A percentile compares a stretch with the other conserved stretches of the same genome.
These are phyloP conservation scores for Stachybotrys chartarum DNA, from an alignment of 2,329 filamentous ascomycete genomes.

Conservation along the genomic window DNA sequence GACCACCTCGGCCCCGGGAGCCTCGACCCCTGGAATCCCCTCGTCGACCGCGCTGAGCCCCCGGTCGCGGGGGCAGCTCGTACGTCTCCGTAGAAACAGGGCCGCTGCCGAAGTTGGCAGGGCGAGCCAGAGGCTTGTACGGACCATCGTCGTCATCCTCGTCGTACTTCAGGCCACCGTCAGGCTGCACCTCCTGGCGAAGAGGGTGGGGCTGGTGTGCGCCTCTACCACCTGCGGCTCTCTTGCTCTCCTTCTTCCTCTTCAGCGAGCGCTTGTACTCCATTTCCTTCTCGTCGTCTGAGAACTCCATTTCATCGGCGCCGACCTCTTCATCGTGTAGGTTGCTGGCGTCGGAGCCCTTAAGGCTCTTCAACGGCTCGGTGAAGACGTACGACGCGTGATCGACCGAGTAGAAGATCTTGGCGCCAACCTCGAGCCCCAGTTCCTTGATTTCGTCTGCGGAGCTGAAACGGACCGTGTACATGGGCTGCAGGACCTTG, in stretches of 20 bases:
- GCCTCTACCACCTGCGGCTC: conserved; percentile 31
- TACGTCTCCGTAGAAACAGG: conserved; percentile 33
- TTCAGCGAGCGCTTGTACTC: conserved; percentile 68
- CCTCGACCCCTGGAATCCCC: conserved; percentile 39
- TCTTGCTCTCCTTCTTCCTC: conserved; percentile 52
- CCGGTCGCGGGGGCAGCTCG: conserved; percentile 23
- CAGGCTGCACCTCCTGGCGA: conserved; percentile 29
- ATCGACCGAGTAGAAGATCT: conserved; percentile 71
- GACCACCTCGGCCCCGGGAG: conserved; percentile 32
- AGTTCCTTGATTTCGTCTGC: conserved; percentile 59
- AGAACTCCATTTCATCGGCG: conserved; percentile 88
- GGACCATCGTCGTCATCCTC: conserved; percentile 57
- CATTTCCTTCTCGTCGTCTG: conserved; percentile 90
- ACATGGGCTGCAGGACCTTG: conserved; percentile 77
- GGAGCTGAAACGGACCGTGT: conserved; percentile 70
- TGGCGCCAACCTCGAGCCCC: conserved; percentile 60
- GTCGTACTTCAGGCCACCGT: conserved; percentile 56
- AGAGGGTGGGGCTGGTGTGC: conserved; percentile 31
- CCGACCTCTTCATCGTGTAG: conserved; percentile 86
- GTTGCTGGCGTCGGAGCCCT: conserved; percentile 91
- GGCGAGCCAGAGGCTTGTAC: conserved; percentile 65
- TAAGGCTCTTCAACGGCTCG: conserved; percentile 67
- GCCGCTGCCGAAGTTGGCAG: conserved; percentile 51
- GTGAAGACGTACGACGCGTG: conserved; percentile 85
- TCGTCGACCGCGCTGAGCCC: conserved; percentile 30